Evolutionary conservation across 345 rosid species (phyloP).

Genomic region (Eucalyptus camaldulensis): DNA sequence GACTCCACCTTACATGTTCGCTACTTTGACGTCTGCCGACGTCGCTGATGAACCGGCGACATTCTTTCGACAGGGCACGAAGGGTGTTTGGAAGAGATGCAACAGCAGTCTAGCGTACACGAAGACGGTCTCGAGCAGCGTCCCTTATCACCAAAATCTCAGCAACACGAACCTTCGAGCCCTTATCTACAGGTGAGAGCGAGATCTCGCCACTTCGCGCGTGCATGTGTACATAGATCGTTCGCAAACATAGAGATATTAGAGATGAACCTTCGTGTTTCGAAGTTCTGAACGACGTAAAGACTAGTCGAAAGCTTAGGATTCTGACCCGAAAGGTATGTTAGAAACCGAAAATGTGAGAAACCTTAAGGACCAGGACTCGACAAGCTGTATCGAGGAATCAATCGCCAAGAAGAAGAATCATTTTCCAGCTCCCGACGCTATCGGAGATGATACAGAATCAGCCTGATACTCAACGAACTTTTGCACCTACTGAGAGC

Average conservation of each 20-base stretch:
- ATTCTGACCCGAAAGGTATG: not conserved
- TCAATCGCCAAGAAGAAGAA: not conserved
- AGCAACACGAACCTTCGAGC: conserved; percentile 7
- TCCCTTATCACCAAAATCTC: conserved; percentile 6
- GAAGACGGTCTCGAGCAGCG: conserved; percentile 5
- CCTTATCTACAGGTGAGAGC: conserved; percentile 14
- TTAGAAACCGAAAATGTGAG: not conserved
- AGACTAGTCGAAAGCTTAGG: not conserved
- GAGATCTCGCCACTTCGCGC: not conserved
- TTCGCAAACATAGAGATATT: not conserved
- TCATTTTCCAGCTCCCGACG: not conserved
- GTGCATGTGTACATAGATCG: not conserved
- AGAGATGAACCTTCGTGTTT: not conserved
- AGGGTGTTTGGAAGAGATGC: conserved; percentile 16
- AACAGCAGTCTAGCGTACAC: conserved; percentile 10
- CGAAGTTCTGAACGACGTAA: not conserved
- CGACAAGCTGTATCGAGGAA: not conserved
- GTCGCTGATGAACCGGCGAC: not conserved
- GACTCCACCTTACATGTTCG: not conserved
- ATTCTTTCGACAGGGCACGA: conserved; percentile 2
- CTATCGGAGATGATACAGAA: not conserved
- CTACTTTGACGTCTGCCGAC: accelerated
- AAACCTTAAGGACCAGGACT: not conserved
- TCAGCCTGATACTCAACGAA: not conserved
- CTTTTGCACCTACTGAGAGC: not conserved